Conservation (phyloP, 768 basidiomycete species). For the Suillus lakei region DNA sequence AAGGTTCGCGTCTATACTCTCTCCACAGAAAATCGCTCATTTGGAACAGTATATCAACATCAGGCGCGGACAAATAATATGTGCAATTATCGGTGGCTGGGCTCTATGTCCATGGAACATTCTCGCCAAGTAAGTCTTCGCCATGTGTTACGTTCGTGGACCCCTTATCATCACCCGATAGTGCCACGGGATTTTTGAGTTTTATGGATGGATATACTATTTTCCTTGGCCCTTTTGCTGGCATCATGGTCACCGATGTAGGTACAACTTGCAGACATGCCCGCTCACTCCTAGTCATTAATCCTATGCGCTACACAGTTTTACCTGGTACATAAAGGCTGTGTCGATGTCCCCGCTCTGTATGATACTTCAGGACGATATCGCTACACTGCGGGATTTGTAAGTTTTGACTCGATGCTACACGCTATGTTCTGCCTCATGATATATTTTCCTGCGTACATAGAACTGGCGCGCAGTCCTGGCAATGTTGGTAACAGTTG, state of each 20-base stretch:
- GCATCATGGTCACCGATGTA: conserved; percentile 67
- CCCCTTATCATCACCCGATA: conserved; percentile 7
- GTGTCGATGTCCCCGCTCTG: conserved; percentile 83
- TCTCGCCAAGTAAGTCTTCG: conserved; percentile 45
- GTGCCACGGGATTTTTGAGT: conserved; percentile 69
- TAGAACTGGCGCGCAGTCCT: conserved; percentile 85
- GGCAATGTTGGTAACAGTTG: conserved; percentile 70
- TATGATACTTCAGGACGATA: conserved; percentile 83
- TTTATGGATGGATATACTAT: conserved; percentile 89
- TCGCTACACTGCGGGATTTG: conserved; percentile 75
- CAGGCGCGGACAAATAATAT: conserved; percentile 33
- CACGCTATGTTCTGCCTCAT: neutral
- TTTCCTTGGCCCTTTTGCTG: conserved; percentile 85
- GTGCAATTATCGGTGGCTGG: conserved; percentile 64
- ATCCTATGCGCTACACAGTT: conserved; percentile 47
- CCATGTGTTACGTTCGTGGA: neutral
- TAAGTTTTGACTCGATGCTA: conserved; percentile 47
- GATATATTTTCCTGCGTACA: neutral
- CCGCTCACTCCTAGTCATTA: neutral
- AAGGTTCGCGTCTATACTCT: conserved; percentile 24
- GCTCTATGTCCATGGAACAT: conserved; percentile 86
- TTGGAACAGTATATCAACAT: conserved; percentile 32
- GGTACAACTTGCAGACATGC: conserved; percentile 26
- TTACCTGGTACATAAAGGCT: conserved; percentile 75
- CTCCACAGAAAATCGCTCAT: neutral